These are phyloP conservation scores for Rhynchosporium secalis DNA, from an alignment of 2,329 filamentous ascomycete species.

Conservation along the genomic window DNA sequence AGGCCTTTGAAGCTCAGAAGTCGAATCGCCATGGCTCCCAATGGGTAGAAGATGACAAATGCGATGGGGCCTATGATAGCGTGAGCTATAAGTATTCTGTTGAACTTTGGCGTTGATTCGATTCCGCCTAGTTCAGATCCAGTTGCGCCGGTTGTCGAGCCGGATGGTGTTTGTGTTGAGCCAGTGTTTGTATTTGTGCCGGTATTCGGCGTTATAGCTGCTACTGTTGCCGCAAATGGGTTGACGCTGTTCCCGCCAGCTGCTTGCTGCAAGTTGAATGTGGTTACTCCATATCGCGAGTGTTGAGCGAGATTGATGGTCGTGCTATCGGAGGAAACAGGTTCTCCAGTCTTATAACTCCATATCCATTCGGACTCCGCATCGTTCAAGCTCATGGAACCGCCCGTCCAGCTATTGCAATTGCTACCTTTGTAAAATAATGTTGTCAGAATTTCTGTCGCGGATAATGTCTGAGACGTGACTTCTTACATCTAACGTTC, in stretches of 20 bases:
- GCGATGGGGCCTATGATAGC: conserved; percentile 59
- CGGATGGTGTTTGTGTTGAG: too few species aligned
- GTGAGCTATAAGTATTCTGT: conserved; percentile 44
- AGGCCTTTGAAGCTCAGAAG: conserved; percentile 50
- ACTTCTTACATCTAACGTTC: conserved; percentile 52
- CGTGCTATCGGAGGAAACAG: conserved; percentile 49
- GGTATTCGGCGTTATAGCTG: conserved; percentile 13
- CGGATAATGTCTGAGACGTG: background rate
- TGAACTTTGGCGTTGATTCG: background rate
- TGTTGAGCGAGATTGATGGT: conserved; percentile 48
- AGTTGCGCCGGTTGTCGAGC: conserved; percentile 5
- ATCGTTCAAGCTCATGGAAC: conserved; percentile 50
- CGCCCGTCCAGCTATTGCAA: conserved; percentile 53
- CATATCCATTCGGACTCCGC: conserved; percentile 52
- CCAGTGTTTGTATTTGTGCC: background rate
- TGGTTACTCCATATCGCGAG: conserved; percentile 44
- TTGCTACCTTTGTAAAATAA: conserved; percentile 44
- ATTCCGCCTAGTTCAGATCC: background rate
- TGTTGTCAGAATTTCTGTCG: conserved; percentile 13
- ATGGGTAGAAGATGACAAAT: conserved; percentile 58
- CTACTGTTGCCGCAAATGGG: conserved; percentile 28
- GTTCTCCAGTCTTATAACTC: conserved; percentile 47
- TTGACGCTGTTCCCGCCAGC: conserved; percentile 46
- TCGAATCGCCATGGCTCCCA: conserved; percentile 63
- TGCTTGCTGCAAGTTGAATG: conserved; percentile 49